These are phyloP conservation scores for Monosiga brevicollis DNA, from an alignment of 78 protist species.

Conservation along the genomic window DNA sequence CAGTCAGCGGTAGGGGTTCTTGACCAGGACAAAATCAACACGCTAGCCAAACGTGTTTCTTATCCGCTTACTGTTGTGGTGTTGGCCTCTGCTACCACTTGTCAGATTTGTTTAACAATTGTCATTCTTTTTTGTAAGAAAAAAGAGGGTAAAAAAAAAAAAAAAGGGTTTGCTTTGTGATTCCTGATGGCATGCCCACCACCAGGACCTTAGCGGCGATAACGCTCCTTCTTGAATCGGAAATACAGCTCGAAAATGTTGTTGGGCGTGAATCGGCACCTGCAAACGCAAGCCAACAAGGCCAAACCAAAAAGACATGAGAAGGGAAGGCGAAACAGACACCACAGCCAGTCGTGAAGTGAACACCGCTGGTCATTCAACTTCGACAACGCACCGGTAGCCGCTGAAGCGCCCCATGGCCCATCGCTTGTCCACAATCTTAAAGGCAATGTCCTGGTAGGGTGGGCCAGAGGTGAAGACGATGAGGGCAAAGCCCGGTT, in stretches of 20 bases:
- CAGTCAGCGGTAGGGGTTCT: too few relatives aligned
- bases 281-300: conserved; percentile 55
- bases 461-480: conserved; percentile 94
- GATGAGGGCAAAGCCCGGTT: conserved; percentile 50
- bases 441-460: conserved; percentile 95
- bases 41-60: too few relatives aligned
- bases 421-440: conserved; percentile 79
- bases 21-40: too few relatives aligned
- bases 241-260: conserved; percentile 90
- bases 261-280: conserved; percentile 65
- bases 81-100: too few relatives aligned
- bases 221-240: conserved; percentile 77
- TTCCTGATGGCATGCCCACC: background rate
- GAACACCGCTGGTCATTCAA: background rate
- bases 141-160: too few relatives aligned
- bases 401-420: conserved; percentile 56
- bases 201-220: conserved; percentile 55
- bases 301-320: conserved; percentile 2
- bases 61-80: too few relatives aligned
- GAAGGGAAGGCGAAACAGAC: background rate
- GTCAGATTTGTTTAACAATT: too few relatives aligned
- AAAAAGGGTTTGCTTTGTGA: too few relatives aligned
- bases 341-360: background rate
- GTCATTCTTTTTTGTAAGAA: too few relatives aligned
- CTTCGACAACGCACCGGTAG: conserved; percentile 27